phyloP scores from a whole-genome alignment of 495 filamentous ascomycete genomes.

The Neurospora sp. region DNA sequence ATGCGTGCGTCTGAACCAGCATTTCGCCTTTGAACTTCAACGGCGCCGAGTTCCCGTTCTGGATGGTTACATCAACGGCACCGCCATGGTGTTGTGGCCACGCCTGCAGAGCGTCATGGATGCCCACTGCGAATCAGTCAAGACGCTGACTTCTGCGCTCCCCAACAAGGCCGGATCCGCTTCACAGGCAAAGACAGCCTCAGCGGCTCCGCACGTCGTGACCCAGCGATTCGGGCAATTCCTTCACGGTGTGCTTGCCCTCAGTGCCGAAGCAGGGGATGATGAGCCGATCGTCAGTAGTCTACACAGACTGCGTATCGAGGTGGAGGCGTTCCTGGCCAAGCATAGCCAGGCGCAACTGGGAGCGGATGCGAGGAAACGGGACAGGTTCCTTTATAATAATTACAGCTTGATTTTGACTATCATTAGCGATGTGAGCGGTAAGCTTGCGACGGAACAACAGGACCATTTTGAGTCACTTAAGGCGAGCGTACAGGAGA shows the following conservation, averaged over 20 bases:
- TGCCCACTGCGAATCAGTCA: conserved; percentile 78
- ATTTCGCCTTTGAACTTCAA: conserved; percentile 85
- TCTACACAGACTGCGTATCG: conserved; percentile 59
- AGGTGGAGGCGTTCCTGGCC: conserved; percentile 68
- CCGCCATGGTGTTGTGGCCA: conserved; percentile 93
- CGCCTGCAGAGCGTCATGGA: conserved; percentile 91
- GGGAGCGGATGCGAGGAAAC: conserved; percentile 58
- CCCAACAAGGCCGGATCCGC: conserved; percentile 38
- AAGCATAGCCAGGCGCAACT: conserved; percentile 53
- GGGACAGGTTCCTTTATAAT: conserved; percentile 83
- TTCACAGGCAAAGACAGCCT: conserved; percentile 50
- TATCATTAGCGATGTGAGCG: conserved; percentile 76
- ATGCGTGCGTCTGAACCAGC: conserved; percentile 88
- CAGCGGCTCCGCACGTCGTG: conserved; percentile 79
- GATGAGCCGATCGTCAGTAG: conserved; percentile 84
- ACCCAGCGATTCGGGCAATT: conserved; percentile 91
- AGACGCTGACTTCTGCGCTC: conserved; percentile 43
- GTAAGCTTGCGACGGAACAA: conserved; percentile 68
- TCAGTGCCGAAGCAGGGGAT: conserved; percentile 81
- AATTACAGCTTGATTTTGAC: conserved; percentile 89
- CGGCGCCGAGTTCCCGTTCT: conserved; percentile 79
- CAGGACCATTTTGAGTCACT: conserved; percentile 55
- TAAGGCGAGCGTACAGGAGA: conserved; percentile 41
- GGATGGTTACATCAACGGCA: conserved; percentile 87
- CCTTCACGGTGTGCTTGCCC: conserved; percentile 67